These are phyloP conservation scores for Emmonsia crescens DNA, from an alignment of 2,329 filamentous ascomycete genomes.

Conservation along the genomic window DNA sequence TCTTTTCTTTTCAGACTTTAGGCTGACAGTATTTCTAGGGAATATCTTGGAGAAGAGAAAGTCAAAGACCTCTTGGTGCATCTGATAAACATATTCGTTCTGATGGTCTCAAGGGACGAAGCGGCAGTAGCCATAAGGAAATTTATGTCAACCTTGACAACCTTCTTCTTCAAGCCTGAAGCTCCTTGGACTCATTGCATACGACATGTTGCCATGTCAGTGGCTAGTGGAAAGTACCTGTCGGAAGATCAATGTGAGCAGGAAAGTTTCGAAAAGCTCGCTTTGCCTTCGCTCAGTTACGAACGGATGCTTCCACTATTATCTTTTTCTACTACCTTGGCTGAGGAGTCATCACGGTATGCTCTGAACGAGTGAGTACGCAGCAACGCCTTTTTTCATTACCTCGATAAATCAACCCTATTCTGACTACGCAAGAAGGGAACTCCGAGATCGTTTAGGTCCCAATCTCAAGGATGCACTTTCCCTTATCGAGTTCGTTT, in stretches of 20 bases:
- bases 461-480: conserved; percentile 30
- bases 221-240: conserved; percentile 29
- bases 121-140: conserved; percentile 36
- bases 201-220: conserved; percentile 27
- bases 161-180: conserved; percentile 33
- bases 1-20: neutral
- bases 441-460: conserved; percentile 17
- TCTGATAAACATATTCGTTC: conserved; percentile 34
- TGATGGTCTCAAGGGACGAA: conserved; percentile 30
- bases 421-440: neutral
- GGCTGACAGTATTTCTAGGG: conserved; percentile 18
- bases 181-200: conserved; percentile 30
- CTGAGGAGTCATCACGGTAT: conserved; percentile 27
- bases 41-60: conserved; percentile 26
- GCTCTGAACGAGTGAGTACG: conserved; percentile 6
- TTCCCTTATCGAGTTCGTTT: conserved; percentile 26
- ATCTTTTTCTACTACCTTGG: conserved; percentile 31
- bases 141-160: conserved; percentile 33
- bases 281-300: conserved; percentile 29
- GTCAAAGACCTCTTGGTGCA: conserved; percentile 28
- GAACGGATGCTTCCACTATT: conserved; percentile 26
- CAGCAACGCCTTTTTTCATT: conserved; percentile 1
- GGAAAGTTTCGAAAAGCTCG: conserved; percentile 20
- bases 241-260: conserved; percentile 23
- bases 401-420: neutral